Evolutionary conservation across 257 asterid species (phyloP), one percentile per base, ranked within the genome.

Genomic region (Solanum verrucosum): DNA sequence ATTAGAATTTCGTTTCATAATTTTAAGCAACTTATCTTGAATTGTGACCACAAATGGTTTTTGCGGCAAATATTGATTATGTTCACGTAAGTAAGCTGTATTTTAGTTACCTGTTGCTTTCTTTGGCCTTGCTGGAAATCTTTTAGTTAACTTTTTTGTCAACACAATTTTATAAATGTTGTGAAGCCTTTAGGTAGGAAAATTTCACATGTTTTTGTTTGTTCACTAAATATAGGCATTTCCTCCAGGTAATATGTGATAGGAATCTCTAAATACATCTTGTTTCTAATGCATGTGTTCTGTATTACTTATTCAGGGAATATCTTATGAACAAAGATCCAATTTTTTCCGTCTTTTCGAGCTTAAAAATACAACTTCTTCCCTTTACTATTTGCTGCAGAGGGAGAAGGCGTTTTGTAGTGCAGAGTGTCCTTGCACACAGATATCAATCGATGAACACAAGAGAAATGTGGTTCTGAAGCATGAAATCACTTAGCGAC

Each of bases 351-450:
- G 5, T 33, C 5, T 31, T 27, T 23, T 46, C 67, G 33, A 79
- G 25, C 6, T 25, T 25, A 16, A 46, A 25, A 46, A 46, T 44
- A 44, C 65, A 79, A 79, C 10, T 44, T 46, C 9, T 46, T 27
- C 15, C 37, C 23, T 78, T 86, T 87, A 73, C 83, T 37, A 87
- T 82, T 73, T 89, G 89, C 93, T 89, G 89, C 94, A 92, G 96
- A 87, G 94, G 96, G 96, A 93, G 65, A 92, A 91, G 84, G 95
- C 95, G n/a, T 93, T 93, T 87, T 93, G 96, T 81, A 92, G 95
- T 42, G 89, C 87, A 49, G 96, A 93, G 86, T 92, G 96, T 74
- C 96, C 94, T 25, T 82, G 52, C 91, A 87, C 89, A 81, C 94
- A 93, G 31, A 93, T 92, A 65, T 87, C 92, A 8, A 88, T 91